phyloP scores from a whole-genome alignment of 2,329 filamentous ascomycete genomes.

The Aspergillus sp. region DNA sequence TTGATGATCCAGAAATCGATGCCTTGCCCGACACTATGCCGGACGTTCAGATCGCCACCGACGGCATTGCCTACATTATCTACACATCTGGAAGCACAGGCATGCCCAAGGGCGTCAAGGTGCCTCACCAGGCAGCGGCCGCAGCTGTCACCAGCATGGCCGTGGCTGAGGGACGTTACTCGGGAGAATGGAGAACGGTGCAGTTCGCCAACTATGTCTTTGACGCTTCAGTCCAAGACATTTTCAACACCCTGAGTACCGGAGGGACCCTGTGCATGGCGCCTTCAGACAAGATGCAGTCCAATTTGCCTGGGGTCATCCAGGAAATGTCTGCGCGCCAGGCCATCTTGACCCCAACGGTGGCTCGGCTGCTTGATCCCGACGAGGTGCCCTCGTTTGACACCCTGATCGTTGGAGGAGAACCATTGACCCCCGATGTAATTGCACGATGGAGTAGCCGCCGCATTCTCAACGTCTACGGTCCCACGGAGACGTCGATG shows the following conservation, averaged over 20 bases:
- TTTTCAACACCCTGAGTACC: slow-evolving; percentile 5
- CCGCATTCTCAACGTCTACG: slow-evolving; percentile 1
- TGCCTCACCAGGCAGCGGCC: neutral
- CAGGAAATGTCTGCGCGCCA: neutral
- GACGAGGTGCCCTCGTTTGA: slow-evolving; percentile 1
- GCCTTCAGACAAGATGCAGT: slow-evolving; percentile 1
- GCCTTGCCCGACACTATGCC: neutral
- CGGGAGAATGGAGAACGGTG: slow-evolving; percentile 4
- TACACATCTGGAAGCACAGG: slow-evolving; percentile 1
- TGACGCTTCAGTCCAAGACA: slow-evolving; percentile 10
- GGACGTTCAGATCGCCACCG: neutral
- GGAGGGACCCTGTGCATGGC: slow-evolving; percentile 5
- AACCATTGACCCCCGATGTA: neutral
- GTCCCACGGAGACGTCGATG: slow-evolving; percentile 3
- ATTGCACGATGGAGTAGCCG: neutral
- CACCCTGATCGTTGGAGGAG: neutral
- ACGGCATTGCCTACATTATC: neutral
- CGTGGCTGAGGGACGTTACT: neutral
- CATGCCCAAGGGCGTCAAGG: slow-evolving; percentile 3
- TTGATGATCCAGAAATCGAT: neutral
- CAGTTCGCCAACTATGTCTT: slow-evolving; percentile 15
- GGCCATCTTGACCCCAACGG: slow-evolving; percentile 1
- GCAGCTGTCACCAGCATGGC: neutral
- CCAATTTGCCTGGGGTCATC: slow-evolving; percentile 7
- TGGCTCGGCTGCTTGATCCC: slow-evolving; percentile 2